A percentile compares a stretch with the other conserved stretches of the same genome.
Evolutionary conservation across 345 rosid species (phyloP).

Genomic region (Litchi chinensis): DNA sequence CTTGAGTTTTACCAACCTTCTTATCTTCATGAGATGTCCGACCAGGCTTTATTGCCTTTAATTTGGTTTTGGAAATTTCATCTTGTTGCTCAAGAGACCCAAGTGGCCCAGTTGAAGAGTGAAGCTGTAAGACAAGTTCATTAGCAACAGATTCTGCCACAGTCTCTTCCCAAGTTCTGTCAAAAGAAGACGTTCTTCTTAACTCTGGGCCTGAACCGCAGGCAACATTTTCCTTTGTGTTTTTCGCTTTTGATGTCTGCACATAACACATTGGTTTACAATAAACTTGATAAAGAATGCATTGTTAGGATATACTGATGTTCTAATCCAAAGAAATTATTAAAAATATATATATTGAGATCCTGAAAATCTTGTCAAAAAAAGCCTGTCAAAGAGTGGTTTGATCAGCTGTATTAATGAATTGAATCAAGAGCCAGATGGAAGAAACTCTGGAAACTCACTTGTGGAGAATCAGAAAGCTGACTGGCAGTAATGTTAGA

Average conservation of each 20-base stretch:
- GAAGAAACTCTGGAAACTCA: conserved; percentile 31
- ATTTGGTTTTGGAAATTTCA: conserved; percentile 62
- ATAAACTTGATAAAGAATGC: neutral
- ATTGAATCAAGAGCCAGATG: conserved; percentile 9
- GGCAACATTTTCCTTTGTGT: conserved; percentile 39
- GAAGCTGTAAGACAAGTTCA: conserved; percentile 79
- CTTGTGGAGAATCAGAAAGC: conserved; percentile 44
- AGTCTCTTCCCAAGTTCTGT: conserved; percentile 83
- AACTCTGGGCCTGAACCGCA: conserved; percentile 58
- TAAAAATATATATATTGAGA: neutral
- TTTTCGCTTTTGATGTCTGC: conserved; percentile 54
- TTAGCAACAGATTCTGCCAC: conserved; percentile 88
- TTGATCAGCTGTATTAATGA: neutral
- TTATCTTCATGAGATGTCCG: conserved; percentile 90
- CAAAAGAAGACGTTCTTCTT: conserved; percentile 90
- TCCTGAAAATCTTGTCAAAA: neutral
- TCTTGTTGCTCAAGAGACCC: conserved; percentile 64
- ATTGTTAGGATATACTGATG: neutral
- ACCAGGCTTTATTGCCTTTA: conserved; percentile 65
- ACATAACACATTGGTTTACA: conserved; percentile 25
- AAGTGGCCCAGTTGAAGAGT: conserved; percentile 49
- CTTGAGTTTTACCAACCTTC: conserved; percentile 72
- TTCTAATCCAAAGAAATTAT: neutral
- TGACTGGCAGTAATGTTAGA: conserved; percentile 32
- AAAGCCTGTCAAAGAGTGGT: neutral